Conservation (phyloP, 768 basidiomycete species). For the Hygrocybe punicea region DNA sequence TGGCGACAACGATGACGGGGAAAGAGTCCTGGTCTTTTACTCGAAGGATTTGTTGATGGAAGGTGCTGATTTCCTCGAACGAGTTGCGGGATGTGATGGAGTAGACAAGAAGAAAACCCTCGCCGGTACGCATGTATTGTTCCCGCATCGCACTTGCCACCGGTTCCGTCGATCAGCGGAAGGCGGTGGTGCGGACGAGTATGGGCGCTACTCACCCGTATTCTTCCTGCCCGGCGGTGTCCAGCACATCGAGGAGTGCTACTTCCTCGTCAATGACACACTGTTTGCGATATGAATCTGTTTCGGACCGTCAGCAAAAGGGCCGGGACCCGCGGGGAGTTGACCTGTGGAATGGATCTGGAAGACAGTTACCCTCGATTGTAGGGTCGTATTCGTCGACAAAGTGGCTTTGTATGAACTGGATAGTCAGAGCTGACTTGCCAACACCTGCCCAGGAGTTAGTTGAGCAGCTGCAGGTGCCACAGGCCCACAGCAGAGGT, state of each 20-base stretch:
- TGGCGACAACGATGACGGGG: constrained; percentile 94
- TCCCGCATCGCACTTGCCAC: constrained; percentile 88
- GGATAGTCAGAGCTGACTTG: constrained; percentile 92
- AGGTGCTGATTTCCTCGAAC: constrained; percentile 94
- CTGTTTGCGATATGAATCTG: constrained; percentile 96
- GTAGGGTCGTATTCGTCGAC: constrained; percentile 95
- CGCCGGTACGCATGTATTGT: constrained; percentile 98
- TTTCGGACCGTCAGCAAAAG: constrained; percentile 3
- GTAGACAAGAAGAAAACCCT: constrained; percentile 97
- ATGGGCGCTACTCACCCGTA: constrained; percentile 66
- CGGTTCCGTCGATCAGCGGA: constrained; percentile 2
- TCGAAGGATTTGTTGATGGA: constrained; percentile 94
- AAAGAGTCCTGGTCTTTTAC: constrained; percentile 96
- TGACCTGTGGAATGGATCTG: background rate
- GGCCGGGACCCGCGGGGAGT: too few species aligned
- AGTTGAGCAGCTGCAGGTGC: too few species aligned
- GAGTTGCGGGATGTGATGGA: constrained; percentile 96
- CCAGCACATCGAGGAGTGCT: constrained; percentile 95
- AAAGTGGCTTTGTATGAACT: constrained; percentile 95
- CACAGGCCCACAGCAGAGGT: too few species aligned
- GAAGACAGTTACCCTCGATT: constrained; percentile 67
- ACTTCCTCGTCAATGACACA: constrained; percentile 98
- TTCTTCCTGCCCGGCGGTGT: constrained; percentile 98
- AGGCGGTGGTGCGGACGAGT: constrained; percentile 3
- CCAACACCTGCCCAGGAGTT: constrained; percentile 42